A percentile compares a stretch with the other conserved stretches of the same genome.
These are phyloP conservation scores for Pseudogymnoascus sp. DNA, from an alignment of 2,329 filamentous ascomycete genomes.

Conservation along the genomic window DNA sequence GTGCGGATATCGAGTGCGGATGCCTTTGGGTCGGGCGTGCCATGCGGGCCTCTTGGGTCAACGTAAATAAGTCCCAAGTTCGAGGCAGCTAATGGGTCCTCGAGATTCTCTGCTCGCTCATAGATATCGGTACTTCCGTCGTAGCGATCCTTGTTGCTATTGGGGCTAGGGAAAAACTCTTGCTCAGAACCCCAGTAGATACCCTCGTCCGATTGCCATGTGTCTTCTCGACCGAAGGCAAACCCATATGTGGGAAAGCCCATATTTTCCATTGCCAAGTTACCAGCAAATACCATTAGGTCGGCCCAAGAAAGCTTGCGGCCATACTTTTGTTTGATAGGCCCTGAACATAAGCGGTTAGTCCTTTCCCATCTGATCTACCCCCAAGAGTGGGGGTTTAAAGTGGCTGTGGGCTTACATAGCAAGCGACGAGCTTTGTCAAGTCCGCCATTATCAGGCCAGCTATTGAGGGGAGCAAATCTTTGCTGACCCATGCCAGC, in stretches of 20 bases:
- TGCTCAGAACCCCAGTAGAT: slow-evolving; percentile 53
- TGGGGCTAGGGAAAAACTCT: slow-evolving; percentile 45
- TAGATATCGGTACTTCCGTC: slow-evolving; percentile 31
- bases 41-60: slow-evolving; percentile 52
- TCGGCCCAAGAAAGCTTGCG: slow-evolving; percentile 55
- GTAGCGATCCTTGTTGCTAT: slow-evolving; percentile 42
- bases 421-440: slow-evolving; percentile 54
- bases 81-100: slow-evolving; percentile 44
- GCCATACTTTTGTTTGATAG: slow-evolving; percentile 56
- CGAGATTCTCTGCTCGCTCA: slow-evolving; percentile 27
- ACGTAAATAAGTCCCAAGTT: slow-evolving; percentile 57
- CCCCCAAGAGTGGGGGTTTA: background rate
- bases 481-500: slow-evolving; percentile 51
- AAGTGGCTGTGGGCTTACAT: slow-evolving; percentile 22
- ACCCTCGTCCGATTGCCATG: slow-evolving; percentile 51
- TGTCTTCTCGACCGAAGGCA: slow-evolving; percentile 48
- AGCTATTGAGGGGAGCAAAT: slow-evolving; percentile 53
- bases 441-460: slow-evolving; percentile 52
- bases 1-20: slow-evolving; percentile 48
- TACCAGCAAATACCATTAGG: slow-evolving; percentile 47
- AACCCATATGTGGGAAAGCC: slow-evolving; percentile 49
- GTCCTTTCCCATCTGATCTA: background rate
- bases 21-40: slow-evolving; percentile 45
- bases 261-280: slow-evolving; percentile 52
- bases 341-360: slow-evolving; percentile 30